Evolutionary conservation across 768 basidiomycete genomes (phyloP).

Genomic region (Suillus ampliporus): DNA sequence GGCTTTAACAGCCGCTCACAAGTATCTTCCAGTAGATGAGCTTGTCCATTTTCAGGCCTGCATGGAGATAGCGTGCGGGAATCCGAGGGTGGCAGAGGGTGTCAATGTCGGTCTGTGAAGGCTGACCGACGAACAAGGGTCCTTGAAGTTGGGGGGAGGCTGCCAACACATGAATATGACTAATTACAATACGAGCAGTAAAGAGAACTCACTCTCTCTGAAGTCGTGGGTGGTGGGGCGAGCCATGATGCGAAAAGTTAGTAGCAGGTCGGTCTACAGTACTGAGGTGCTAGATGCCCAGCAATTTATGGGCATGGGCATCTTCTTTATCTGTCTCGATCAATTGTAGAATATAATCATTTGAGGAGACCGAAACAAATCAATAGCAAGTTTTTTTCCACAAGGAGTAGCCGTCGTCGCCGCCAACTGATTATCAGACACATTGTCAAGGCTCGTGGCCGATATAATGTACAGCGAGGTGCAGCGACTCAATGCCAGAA

Average conservation of each 20-base stretch:
- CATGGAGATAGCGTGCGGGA: not conserved
- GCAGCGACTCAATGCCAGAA: too few relatives aligned
- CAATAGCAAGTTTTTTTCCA: not conserved
- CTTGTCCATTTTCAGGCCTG: not conserved
- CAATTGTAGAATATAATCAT: not conserved
- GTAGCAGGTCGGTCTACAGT: not conserved
- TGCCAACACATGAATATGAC: not conserved
- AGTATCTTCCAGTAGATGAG: not conserved
- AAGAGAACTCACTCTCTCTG: not conserved
- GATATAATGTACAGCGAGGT: conserved; percentile 3
- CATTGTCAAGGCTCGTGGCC: not conserved
- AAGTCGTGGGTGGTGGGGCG: not conserved
- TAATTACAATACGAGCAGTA: not conserved
- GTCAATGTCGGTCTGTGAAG: not conserved
- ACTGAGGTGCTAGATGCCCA: not conserved
- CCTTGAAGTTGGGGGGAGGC: not conserved
- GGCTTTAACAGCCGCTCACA: not conserved
- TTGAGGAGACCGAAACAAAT: not conserved
- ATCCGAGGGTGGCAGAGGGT: not conserved
- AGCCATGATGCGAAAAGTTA: not conserved
- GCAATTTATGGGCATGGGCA: not conserved
- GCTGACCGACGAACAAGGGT: not conserved
- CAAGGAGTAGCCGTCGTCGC: not conserved
- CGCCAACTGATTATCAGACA: conserved; percentile 2
- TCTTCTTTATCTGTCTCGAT: not conserved